Percentiles rank a stretch among this genome's conserved stretches.
Conservation (phyloP, 495 filamentous ascomycete species). For the Platismatia glauca region DNA sequence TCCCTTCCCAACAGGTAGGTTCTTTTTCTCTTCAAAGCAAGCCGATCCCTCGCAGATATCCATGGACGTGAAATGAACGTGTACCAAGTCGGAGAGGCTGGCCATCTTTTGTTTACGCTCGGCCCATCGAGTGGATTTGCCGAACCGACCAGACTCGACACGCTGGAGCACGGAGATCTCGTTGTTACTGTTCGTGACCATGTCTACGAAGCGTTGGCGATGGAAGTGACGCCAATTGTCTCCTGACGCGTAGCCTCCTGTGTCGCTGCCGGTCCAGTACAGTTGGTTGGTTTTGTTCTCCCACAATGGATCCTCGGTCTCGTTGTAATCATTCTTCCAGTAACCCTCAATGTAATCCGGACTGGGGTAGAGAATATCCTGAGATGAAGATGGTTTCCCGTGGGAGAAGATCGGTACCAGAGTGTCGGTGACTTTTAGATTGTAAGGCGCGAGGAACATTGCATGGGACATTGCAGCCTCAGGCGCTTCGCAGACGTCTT, state of each 20-base stretch:
- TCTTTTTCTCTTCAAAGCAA: constrained; percentile 10
- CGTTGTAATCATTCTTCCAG: constrained; percentile 32
- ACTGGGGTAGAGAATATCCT: constrained; percentile 34
- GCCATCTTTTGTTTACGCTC: constrained; percentile 5
- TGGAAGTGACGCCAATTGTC: constrained; percentile 35
- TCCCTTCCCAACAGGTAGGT: constrained; percentile 21
- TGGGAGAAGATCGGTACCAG: constrained; percentile 34
- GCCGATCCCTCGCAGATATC: constrained; percentile 13
- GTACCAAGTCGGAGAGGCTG: constrained; percentile 9
- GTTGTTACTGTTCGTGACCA: constrained; percentile 15
- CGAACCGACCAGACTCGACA: background rate
- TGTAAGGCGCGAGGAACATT: constrained; percentile 12
- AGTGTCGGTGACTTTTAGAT: constrained; percentile 8
- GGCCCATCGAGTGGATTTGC: constrained; percentile 1
- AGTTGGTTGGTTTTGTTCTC: constrained; percentile 33
- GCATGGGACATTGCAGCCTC: constrained; percentile 5
- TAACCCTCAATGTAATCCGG: constrained; percentile 27
- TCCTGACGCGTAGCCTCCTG: constrained; percentile 33
- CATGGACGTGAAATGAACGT: constrained; percentile 21
- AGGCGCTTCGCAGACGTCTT: constrained; percentile 7
- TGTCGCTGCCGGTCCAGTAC: constrained; percentile 45
- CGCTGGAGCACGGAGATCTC: constrained; percentile 13
- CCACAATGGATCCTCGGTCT: constrained; percentile 34
- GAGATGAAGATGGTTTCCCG: constrained; percentile 29
- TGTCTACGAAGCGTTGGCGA: constrained; percentile 41